Evolutionary conservation across 2,329 filamentous ascomycete genomes (phyloP).

Genomic region (Trichoderma hamatum): DNA sequence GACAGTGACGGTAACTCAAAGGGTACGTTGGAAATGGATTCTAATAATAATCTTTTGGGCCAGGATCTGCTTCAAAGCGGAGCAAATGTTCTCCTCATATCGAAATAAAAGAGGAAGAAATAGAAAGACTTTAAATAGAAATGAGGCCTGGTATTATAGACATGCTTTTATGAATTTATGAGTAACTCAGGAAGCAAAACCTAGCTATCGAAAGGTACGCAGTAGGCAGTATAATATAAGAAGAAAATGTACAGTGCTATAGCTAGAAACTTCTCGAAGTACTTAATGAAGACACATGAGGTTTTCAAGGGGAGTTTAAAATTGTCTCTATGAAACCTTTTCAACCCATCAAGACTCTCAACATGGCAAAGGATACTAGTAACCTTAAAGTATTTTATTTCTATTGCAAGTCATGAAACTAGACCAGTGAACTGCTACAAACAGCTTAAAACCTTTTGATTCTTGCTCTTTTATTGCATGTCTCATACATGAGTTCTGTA

Average conservation of each 20-base stretch:
- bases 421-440: too few relatives aligned
- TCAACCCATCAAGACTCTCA: too few relatives aligned
- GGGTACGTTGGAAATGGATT: not conserved
- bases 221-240: not conserved
- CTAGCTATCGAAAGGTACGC: not conserved
- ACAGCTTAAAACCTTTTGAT: too few relatives aligned
- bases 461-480: too few relatives aligned
- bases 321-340: too few relatives aligned
- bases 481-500: too few relatives aligned
- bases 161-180: not conserved
- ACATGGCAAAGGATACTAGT: too few relatives aligned
- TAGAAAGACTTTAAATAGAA: not conserved
- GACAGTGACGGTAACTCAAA: conserved; percentile 45
- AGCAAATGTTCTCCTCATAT: not conserved
- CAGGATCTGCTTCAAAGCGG: not conserved
- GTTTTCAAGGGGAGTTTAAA: not conserved
- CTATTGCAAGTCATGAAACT: too few relatives aligned
- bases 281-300: not conserved
- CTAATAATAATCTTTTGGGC: not conserved
- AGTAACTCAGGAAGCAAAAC: not conserved
- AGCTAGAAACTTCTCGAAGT: not conserved
- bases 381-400: too few relatives aligned
- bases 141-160: not conserved
- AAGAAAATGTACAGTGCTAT: not conserved
- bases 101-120: not conserved